Evolutionary conservation across 2,329 filamentous ascomycete genomes (phyloP).

Genomic region (Fusarium tricinctum): DNA sequence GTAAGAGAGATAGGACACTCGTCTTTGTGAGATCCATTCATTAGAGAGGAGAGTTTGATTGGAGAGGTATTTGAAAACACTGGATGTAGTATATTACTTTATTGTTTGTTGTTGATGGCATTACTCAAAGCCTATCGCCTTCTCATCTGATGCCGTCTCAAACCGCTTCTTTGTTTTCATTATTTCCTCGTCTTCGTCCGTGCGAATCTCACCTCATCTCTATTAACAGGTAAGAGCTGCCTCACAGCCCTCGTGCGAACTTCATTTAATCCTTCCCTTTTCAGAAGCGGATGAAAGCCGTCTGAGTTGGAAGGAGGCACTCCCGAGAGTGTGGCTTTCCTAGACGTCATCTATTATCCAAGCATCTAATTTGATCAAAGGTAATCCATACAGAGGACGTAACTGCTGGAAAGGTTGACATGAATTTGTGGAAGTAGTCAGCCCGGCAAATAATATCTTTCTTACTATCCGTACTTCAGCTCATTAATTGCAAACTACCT

Average conservation of each 20-base stretch:
- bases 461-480: neutral
- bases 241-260: neutral
- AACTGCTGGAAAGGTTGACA: constrained; percentile 10
- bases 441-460: neutral
- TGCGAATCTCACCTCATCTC: neutral
- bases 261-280: neutral
- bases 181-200: neutral
- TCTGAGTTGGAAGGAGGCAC: neutral
- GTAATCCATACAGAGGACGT: neutral
- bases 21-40: neutral
- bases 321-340: constrained; percentile 1
- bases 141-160: neutral
- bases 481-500: neutral
- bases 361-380: neutral
- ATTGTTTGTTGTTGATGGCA: neutral
- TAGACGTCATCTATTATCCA: neutral
- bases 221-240: neutral
- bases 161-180: neutral
- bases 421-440: constrained; percentile 4
- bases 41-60: neutral
- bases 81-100: neutral
- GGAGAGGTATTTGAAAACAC: neutral
- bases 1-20: neutral
- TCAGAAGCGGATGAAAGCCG: neutral
- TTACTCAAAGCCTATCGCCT: neutral